Percentiles rank a stretch among this genome's conserved stretches.
Conservation (phyloP, 305 asterid genomes). For the Petunia hybrid region DNA sequence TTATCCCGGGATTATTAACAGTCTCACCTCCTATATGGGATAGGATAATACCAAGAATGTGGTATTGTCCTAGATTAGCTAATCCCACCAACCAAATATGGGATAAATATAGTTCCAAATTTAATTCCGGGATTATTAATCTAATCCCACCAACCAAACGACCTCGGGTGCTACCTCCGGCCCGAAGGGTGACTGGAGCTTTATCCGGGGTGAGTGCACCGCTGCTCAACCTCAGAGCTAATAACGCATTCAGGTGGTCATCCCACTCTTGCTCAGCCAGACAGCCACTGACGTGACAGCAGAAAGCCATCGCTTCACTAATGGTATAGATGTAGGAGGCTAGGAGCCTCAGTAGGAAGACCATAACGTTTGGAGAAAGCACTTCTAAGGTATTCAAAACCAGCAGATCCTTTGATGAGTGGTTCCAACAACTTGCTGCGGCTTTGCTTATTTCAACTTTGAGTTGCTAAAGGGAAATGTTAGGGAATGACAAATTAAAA, state of each 20-base stretch:
- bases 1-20: too few species aligned
- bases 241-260: slow-evolving; percentile 36
- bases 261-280: slow-evolving; percentile 33
- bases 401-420: slow-evolving; percentile 44
- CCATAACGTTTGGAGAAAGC: slow-evolving; percentile 39
- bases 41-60: too few species aligned
- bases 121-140: too few species aligned
- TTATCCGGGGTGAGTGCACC: slow-evolving; percentile 19
- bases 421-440: slow-evolving; percentile 40
- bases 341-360: slow-evolving; percentile 35
- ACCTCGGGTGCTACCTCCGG: slow-evolving; percentile 37
- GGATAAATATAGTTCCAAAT: too few species aligned
- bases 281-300: slow-evolving; percentile 33
- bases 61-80: too few species aligned
- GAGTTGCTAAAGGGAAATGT: slow-evolving; percentile 32
- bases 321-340: slow-evolving; percentile 19
- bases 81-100: too few species aligned
- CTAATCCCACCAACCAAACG: slow-evolving; percentile 5
- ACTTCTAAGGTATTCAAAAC: slow-evolving; percentile 39
- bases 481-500: slow-evolving; percentile 6
- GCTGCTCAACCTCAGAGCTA: slow-evolving; percentile 34
- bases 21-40: too few species aligned
- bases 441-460: slow-evolving; percentile 37
- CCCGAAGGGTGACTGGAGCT: slow-evolving; percentile 35
- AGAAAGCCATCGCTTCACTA: slow-evolving; percentile 39